Evolutionary conservation across 768 basidiomycete genomes (phyloP).

Genomic region (Auricularia auricula-judae): DNA sequence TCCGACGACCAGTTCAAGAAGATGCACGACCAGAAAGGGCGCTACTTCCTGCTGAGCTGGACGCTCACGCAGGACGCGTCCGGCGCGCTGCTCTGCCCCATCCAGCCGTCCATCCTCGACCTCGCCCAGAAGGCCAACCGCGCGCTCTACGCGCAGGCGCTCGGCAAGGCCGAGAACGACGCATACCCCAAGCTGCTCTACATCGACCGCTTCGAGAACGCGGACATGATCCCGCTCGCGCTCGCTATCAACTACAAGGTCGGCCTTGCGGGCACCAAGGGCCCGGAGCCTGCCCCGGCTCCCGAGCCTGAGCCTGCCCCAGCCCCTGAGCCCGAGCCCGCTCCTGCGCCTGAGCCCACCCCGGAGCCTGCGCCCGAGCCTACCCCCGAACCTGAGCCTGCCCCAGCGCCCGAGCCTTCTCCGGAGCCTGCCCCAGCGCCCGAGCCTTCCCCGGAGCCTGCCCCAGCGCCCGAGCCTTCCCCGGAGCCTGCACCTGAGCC

Average conservation of each 20-base stretch:
- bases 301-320: background rate
- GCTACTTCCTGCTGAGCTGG: background rate
- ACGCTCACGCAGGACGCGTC: background rate
- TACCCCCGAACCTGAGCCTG: background rate
- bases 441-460: background rate
- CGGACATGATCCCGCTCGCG: background rate
- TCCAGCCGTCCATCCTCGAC: background rate
- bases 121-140: background rate
- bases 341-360: too few relatives aligned
- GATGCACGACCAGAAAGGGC: background rate
- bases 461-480: too few relatives aligned
- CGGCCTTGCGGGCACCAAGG: background rate
- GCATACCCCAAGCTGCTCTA: conserved; percentile 2
- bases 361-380: too few relatives aligned
- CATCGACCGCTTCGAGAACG: background rate
- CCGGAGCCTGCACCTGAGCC: background rate
- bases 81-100: background rate
- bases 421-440: background rate
- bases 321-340: background rate
- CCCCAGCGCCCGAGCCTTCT: background rate
- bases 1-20: conserved; percentile 2
- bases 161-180: background rate
- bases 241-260: conserved; percentile 3
- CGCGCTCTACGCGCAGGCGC: background rate
- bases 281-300: background rate